Percentiles rank a stretch among this genome's conserved stretches.
Evolutionary conservation across 2,329 filamentous ascomycete species (phyloP).

Genomic region (Bipolaris victoriae): DNA sequence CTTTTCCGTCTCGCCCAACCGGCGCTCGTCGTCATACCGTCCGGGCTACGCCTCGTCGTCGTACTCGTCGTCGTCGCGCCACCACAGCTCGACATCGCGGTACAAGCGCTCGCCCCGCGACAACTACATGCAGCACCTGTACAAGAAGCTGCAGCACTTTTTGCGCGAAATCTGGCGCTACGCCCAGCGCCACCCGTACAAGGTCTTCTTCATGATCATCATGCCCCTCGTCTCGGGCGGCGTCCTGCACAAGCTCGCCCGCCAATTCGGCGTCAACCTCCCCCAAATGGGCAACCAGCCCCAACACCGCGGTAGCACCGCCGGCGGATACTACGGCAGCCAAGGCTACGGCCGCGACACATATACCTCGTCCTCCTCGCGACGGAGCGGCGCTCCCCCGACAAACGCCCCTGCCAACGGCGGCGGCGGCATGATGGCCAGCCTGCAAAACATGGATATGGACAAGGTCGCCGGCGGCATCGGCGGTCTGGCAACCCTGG

Average conservation of each 20-base stretch:
- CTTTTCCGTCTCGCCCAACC: slow-evolving; percentile 29
- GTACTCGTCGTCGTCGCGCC: slow-evolving; percentile 35
- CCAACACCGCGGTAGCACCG: slow-evolving; percentile 29
- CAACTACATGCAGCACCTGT: slow-evolving; percentile 75
- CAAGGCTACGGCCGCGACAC: slow-evolving; percentile 49
- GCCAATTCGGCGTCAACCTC: slow-evolving; percentile 78
- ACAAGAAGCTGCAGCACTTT: slow-evolving; percentile 77
- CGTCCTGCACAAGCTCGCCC: slow-evolving; percentile 76
- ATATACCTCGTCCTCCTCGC: slow-evolving; percentile 7
- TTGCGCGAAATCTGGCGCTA: slow-evolving; percentile 82
- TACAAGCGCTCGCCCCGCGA: slow-evolving; percentile 78
- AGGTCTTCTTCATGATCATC: slow-evolving; percentile 88
- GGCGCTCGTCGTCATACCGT: slow-evolving; percentile 34
- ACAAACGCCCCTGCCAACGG: slow-evolving; percentile 21
- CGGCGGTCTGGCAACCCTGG: slow-evolving; percentile 55
- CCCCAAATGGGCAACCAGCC: slow-evolving; percentile 58
- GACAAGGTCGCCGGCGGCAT: slow-evolving; percentile 47
- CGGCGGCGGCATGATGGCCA: slow-evolving; percentile 36
- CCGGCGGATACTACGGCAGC: slow-evolving; percentile 54
- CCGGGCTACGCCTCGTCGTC: slow-evolving; percentile 40
- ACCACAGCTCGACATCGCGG: slow-evolving; percentile 69
- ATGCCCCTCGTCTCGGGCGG: slow-evolving; percentile 88
- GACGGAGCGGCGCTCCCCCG: slow-evolving; percentile 5
- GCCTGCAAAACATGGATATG: slow-evolving; percentile 37
- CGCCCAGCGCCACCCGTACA: slow-evolving; percentile 81